phyloP scores from a whole-genome alignment of 805 yeast genomes.

The Torulaspora delbrueckii region DNA sequence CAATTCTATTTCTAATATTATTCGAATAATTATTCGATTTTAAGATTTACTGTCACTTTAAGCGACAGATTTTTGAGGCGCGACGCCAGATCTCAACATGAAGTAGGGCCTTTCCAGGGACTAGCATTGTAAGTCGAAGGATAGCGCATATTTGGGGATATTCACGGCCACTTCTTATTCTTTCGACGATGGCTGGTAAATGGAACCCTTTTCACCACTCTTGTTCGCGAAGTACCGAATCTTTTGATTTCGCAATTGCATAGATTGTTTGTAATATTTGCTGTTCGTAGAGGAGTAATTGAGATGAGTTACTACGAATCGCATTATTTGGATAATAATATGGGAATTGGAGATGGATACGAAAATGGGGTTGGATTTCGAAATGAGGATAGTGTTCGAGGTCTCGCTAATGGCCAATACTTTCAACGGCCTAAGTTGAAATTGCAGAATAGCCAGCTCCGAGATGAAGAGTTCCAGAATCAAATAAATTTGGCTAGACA shows the following conservation, averaged over 20 bases:
- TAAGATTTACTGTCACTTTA: neutral
- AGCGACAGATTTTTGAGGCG: neutral
- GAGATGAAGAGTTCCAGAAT: constrained; percentile 27
- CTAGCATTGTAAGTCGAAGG: neutral
- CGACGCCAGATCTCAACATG: neutral
- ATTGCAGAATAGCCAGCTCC: constrained; percentile 5
- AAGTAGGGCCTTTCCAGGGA: neutral
- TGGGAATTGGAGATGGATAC: neutral
- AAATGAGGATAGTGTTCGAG: neutral
- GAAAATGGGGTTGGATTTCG: neutral
- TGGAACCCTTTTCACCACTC: neutral
- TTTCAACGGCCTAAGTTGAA: constrained; percentile 5
- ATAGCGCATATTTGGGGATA: too few relatives aligned
- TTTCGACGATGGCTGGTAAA: too few relatives aligned
- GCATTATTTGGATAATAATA: neutral
- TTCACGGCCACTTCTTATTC: too few relatives aligned
- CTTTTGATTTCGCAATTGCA: neutral
- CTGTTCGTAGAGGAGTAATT: neutral
- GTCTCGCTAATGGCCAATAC: neutral
- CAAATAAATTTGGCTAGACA: constrained; percentile 38
- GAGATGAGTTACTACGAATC: constrained; percentile 1
- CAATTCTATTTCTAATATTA: neutral
- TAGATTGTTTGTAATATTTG: neutral
- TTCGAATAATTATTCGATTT: neutral
- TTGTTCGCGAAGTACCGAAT: neutral